Evolutionary conservation across 2,329 filamentous ascomycete species (phyloP).

Genomic region (Podosphaera fusca): DNA sequence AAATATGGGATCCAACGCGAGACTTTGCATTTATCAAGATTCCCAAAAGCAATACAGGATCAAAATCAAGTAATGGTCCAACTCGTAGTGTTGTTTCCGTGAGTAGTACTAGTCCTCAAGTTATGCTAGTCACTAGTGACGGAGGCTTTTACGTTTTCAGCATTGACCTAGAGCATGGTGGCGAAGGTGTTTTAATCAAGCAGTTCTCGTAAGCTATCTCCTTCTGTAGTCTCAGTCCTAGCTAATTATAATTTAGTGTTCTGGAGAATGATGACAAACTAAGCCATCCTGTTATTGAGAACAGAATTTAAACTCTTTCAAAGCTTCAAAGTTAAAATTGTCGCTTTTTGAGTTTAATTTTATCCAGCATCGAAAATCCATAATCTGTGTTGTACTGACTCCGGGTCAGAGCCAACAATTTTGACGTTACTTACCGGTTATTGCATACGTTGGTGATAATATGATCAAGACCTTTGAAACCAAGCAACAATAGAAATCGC

Average conservation of each 20-base stretch:
- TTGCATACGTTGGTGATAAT: neutral
- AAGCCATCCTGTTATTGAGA: conserved; percentile 14
- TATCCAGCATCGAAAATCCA: neutral
- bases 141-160: conserved; percentile 89
- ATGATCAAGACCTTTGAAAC: neutral
- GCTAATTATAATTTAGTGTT: conserved; percentile 9
- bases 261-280: conserved; percentile 16
- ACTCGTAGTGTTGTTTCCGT: conserved; percentile 88
- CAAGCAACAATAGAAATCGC: neutral
- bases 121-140: conserved; percentile 96
- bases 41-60: conserved; percentile 31
- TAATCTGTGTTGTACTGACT: neutral
- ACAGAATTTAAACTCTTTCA: conserved; percentile 6
- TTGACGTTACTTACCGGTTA: neutral
- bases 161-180: conserved; percentile 82
- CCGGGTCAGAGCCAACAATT: neutral
- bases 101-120: conserved; percentile 80
- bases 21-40: conserved; percentile 96
- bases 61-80: conserved; percentile 23
- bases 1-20: conserved; percentile 89
- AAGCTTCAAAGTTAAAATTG: neutral
- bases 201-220: conserved; percentile 59
- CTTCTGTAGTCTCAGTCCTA: neutral
- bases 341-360: neutral
- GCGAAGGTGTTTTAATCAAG: conserved; percentile 75